These are phyloP conservation scores for Sisymbrium irio DNA, from an alignment of 345 rosid species.

Conservation along the genomic window DNA sequence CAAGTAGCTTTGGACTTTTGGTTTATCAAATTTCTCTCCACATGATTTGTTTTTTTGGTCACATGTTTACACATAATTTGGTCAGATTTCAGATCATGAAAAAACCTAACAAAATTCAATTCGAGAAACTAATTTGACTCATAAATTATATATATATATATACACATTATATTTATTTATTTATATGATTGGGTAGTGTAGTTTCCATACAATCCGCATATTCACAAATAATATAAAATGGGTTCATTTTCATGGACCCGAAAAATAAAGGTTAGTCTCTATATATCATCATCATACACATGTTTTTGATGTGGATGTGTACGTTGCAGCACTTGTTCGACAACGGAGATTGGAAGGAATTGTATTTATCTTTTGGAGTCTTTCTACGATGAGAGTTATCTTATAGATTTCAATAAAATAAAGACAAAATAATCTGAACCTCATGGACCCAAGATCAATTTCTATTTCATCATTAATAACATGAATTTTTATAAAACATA, in stretches of 20 bases:
- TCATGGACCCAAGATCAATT: constrained; percentile 23
- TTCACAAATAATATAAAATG: background rate
- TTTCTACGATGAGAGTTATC: constrained; percentile 18
- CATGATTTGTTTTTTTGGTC: background rate
- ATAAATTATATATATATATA: too few relatives aligned
- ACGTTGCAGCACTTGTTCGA: constrained; percentile 30
- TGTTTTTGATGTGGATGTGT: constrained; percentile 36
- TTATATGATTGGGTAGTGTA: background rate
- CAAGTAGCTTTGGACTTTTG: background rate
- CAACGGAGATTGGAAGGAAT: constrained; percentile 26
- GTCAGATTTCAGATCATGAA: background rate
- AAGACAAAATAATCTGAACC: constrained; percentile 22
- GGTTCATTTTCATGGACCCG: constrained; percentile 9
- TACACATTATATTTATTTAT: too few relatives aligned
- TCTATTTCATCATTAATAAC: background rate
- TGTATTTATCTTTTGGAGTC: constrained; percentile 17
- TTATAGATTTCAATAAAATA: constrained; percentile 10
- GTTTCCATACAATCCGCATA: background rate
- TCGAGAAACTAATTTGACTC: background rate
- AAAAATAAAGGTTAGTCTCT: background rate
- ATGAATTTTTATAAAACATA: background rate
- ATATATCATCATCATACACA: constrained; percentile 27
- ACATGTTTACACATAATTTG: background rate
- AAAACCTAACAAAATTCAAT: background rate
- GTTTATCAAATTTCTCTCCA: background rate